Evolutionary conservation across 140 eudicot genomes (phyloP).

Genomic region (Ambrosia hybrid): DNA sequence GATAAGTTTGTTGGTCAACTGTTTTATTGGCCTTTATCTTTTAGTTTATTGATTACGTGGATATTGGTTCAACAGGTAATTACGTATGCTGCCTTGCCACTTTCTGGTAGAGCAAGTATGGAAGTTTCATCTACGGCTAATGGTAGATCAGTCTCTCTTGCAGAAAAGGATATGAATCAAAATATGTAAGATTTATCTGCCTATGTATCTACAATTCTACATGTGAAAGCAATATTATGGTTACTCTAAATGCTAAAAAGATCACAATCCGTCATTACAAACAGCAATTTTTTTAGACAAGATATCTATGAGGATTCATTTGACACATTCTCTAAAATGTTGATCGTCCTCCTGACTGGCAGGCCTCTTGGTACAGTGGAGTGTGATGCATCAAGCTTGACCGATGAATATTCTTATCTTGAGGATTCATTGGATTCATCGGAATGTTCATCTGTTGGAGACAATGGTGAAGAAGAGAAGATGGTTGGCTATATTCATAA

Average conservation of each 20-base stretch:
- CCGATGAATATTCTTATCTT: slow-evolving; percentile 49
- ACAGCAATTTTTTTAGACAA: no score
- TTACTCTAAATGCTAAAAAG: background rate
- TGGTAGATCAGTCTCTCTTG: slow-evolving; percentile 5
- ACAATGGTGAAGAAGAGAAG: slow-evolving; percentile 48
- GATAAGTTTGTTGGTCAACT: slow-evolving; percentile 2
- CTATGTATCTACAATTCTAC: slow-evolving; percentile 21
- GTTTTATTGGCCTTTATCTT: slow-evolving; percentile 13
- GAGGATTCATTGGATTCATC: slow-evolving; percentile 55
- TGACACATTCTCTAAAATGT: no score
- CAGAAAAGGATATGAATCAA: slow-evolving; percentile 30
- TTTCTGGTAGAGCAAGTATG: slow-evolving; percentile 34
- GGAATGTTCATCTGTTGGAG: slow-evolving; percentile 58
- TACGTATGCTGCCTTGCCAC: slow-evolving; percentile 30
- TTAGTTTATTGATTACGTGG: slow-evolving; percentile 16
- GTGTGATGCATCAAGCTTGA: slow-evolving; percentile 54
- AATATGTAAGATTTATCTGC: slow-evolving; percentile 45
- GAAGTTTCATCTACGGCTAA: slow-evolving; percentile 31
- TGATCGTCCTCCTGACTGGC: background rate
- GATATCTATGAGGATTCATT: no score
- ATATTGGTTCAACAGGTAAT: slow-evolving; percentile 44
- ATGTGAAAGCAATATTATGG: background rate
- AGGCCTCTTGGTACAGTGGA: slow-evolving; percentile 44
- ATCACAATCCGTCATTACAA: background rate
- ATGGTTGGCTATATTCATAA: slow-evolving; percentile 25